Percentiles rank a stretch among this genome's conserved stretches.
These are phyloP conservation scores for Lactarius pseudohatsudake DNA, from an alignment of 768 basidiomycete genomes.

Conservation along the genomic window DNA sequence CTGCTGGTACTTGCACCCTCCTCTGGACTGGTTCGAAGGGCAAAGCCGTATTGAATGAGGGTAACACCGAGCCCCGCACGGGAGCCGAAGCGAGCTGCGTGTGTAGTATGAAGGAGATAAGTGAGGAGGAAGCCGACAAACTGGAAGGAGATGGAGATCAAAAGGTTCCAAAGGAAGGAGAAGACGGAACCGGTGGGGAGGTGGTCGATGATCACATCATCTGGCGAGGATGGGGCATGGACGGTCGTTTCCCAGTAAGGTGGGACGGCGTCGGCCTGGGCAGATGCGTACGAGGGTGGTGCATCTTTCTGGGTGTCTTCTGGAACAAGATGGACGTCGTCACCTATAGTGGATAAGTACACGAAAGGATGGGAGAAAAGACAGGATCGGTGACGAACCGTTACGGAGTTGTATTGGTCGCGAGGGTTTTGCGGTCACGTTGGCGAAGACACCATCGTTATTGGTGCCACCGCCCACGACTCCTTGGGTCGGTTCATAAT, in stretches of 20 bases:
- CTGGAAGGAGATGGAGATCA: slow-evolving; percentile 96
- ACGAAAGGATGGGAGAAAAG: slow-evolving; percentile 26
- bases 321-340: slow-evolving; percentile 72
- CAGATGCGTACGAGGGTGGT: slow-evolving; percentile 89
- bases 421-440: slow-evolving; percentile 87
- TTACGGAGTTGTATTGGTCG: slow-evolving; percentile 57
- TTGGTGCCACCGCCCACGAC: slow-evolving; percentile 62
- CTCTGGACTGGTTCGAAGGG: slow-evolving; percentile 53
- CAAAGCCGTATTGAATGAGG: slow-evolving; percentile 93
- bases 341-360: slow-evolving; percentile 44
- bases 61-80: slow-evolving; percentile 95
- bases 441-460: slow-evolving; percentile 94
- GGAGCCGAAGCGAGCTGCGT: slow-evolving; percentile 90
- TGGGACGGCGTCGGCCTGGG: slow-evolving; percentile 93
- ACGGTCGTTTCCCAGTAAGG: slow-evolving; percentile 98
- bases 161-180: slow-evolving; percentile 87
- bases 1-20: slow-evolving; percentile 39
- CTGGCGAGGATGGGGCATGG: slow-evolving; percentile 77
- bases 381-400: slow-evolving; percentile 42
- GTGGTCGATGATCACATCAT: slow-evolving; percentile 86
- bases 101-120: slow-evolving; percentile 90
- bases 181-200: slow-evolving; percentile 82
- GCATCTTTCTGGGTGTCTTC: slow-evolving; percentile 82
- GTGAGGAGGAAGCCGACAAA: slow-evolving; percentile 93
- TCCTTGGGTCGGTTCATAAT: slow-evolving; percentile 40